These are phyloP conservation scores for Lasiosphaeriaceae sp. DNA, from an alignment of 495 filamentous ascomycete genomes.

Conservation along the genomic window DNA sequence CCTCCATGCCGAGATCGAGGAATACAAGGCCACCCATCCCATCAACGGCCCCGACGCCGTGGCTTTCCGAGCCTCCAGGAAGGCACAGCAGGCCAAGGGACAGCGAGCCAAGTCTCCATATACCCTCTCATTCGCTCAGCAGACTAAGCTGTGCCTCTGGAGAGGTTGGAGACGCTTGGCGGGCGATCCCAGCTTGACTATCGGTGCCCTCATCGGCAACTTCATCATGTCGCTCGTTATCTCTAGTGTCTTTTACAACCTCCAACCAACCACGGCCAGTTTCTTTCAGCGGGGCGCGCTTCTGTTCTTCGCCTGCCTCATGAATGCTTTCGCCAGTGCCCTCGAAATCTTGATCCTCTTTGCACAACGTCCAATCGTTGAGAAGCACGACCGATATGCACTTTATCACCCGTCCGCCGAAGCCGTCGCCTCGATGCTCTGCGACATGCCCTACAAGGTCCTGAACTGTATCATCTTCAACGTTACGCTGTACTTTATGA, in stretches of 20 bases:
- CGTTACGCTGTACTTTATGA: constrained; percentile 81
- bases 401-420: constrained; percentile 88
- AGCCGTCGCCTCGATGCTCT: constrained; percentile 77
- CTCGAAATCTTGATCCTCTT: constrained; percentile 83
- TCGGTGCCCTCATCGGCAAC: constrained; percentile 71
- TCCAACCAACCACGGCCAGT: constrained; percentile 55
- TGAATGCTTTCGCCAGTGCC: constrained; percentile 78
- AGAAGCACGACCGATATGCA: constrained; percentile 88
- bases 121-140: constrained; percentile 68
- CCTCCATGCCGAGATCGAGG: constrained; percentile 67
- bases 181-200: constrained; percentile 67
- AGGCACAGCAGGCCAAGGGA: constrained; percentile 59
- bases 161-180: constrained; percentile 67
- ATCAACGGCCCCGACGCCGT: constrained; percentile 61
- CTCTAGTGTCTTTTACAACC: constrained; percentile 76
- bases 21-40: constrained; percentile 60
- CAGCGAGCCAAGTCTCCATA: constrained; percentile 68
- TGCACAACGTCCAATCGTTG: constrained; percentile 84
- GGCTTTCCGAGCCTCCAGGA: constrained; percentile 64
- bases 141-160: constrained; percentile 68
- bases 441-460: constrained; percentile 72
- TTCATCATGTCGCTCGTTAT: constrained; percentile 72
- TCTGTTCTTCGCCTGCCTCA: constrained; percentile 82
- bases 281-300: constrained; percentile 80
- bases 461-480: constrained; percentile 52